A percentile compares a stretch with the other conserved stretches of the same genome.
Conservation (phyloP, 257 asterid species). For the Solanum piurae region DNA sequence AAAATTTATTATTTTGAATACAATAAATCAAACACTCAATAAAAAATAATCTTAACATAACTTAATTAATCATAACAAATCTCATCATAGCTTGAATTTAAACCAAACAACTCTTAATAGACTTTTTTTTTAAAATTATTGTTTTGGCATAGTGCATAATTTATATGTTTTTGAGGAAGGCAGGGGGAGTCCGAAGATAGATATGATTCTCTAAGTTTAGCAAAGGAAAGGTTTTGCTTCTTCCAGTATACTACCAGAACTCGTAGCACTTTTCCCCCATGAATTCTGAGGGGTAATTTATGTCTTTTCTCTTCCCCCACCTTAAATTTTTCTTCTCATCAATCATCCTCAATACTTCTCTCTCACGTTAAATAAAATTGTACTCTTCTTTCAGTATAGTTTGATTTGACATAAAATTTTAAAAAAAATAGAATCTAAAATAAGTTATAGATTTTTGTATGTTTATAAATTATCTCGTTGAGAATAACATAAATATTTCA, state of each 20-base stretch:
- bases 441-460: too few relatives aligned
- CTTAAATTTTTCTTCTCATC: neutral
- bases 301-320: neutral
- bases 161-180: neutral
- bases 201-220: constrained; percentile 11
- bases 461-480: too few relatives aligned
- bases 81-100: too few relatives aligned
- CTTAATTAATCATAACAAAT: too few relatives aligned
- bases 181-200: constrained; percentile 13
- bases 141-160: neutral
- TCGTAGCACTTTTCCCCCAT: neutral
- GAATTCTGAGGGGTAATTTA: neutral
- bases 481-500: too few relatives aligned
- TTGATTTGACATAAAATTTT: neutral
- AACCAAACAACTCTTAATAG: too few relatives aligned
- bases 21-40: too few relatives aligned
- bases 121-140: neutral
- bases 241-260: constrained; percentile 1
- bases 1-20: too few relatives aligned
- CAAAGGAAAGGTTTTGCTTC: constrained; percentile 16
- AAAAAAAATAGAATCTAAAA: too few relatives aligned
- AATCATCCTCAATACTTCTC: neutral
- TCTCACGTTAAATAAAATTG: neutral
- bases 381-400: neutral
- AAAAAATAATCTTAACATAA: too few relatives aligned